Base-by-base conservation (phyloP, 1,284 basidiomycete species). In the Fomitopsis pinicola region DNA sequence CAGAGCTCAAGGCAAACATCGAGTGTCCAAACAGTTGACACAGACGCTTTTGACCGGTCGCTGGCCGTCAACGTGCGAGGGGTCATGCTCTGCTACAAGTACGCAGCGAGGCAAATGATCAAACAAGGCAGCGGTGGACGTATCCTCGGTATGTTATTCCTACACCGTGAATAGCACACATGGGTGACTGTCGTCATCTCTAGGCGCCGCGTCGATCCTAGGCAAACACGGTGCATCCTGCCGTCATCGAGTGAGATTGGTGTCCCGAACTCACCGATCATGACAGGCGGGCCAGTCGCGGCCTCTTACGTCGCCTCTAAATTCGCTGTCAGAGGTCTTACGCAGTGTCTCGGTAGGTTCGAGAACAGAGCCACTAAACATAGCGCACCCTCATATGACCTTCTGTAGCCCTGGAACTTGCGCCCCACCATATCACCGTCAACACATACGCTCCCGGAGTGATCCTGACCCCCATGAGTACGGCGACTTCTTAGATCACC, bases 321-420 rank as follows among this genome's bases (percentile, higher is more conserved):
- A 59, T 72, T 72, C 59, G 72, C 69, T 38, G 67, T 74, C 12
- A 59, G 70, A 36, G 67, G 69, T 6, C 62, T 74, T 50, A 74
- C 71, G 52, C 69, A 67, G 38, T 57, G 55, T 26, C 28, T 62
- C 19, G 65, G 66, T 65, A 46, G 8, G 65, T 52, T 30, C 42
- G 22, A 28, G 14, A 15, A 22, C 19, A 36, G 42, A 44, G 30
- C 38, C 14, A 19, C 15, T 33, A 38, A 5, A 5, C 5, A 6
- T 35, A 4, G 10, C 12, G 28, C 8, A 8, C 30, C 9, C 42
- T 22, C 14, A 38, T 28, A 42, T 17, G 17, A n/a, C 42, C 12
- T 26, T 56, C 2, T 40, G 14, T 40, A 68, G 67, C 67, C 5
- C 42, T 59, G 19, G 67, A 68, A 40, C 40, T 67, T 26, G 56